A percentile compares a stretch with the other conserved stretches of the same genome.
phyloP scores from a whole-genome alignment of 2,329 filamentous ascomycete species.

The Trichoderma cornu-damae region DNA sequence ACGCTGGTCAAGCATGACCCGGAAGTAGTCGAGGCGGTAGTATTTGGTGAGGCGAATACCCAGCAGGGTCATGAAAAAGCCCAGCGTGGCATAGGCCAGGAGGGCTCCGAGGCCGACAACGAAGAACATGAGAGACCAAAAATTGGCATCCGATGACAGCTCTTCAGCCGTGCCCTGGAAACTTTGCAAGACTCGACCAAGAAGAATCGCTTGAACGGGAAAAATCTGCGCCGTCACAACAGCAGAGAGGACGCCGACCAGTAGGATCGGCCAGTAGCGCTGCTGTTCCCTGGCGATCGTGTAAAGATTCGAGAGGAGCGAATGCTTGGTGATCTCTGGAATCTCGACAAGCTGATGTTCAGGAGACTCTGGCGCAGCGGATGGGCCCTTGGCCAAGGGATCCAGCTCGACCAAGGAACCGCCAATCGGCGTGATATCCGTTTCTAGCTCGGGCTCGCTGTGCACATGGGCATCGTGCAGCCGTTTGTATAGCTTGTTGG shows the following conservation, averaged over 20 bases:
- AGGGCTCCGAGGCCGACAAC: slow-evolving; percentile 37
- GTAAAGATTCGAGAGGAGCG: neutral
- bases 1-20: neutral
- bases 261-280: neutral
- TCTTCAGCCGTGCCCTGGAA: neutral
- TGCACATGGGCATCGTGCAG: neutral
- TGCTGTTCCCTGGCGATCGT: neutral
- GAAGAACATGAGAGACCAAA: slow-evolving; percentile 47
- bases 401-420: neutral
- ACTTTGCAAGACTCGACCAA: neutral
- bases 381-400: neutral
- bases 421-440: neutral
- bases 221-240: neutral
- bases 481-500: neutral
- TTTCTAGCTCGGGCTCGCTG: neutral
- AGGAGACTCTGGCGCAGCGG: slow-evolving; percentile 43
- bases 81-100: slow-evolving; percentile 30
- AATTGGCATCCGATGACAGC: slow-evolving; percentile 31
- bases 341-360: slow-evolving; percentile 29
- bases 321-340: neutral
- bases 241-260: neutral
- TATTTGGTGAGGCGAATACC: neutral
- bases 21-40: slow-evolving; percentile 6
- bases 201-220: slow-evolving; percentile 4
- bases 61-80: slow-evolving; percentile 5